Evolutionary conservation across 305 asterid genomes (phyloP), one percentile per base, ranked within the genome.

Genomic region (Rubia balearica): DNA sequence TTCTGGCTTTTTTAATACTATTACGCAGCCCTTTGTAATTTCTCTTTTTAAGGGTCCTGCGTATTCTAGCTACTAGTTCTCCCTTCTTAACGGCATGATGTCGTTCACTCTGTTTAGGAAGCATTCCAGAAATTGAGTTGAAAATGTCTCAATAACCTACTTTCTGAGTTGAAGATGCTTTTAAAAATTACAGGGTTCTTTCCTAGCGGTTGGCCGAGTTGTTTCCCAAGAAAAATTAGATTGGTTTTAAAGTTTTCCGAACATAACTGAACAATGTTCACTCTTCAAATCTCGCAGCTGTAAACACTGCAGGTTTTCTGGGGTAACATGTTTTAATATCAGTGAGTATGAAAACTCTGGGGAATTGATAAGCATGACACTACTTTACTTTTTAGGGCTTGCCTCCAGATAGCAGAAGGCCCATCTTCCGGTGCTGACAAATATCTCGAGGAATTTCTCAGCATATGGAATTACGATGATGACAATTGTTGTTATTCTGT

Each of bases 381-480:
- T 38, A 19, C 33, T 74, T 43, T 71, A 30, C 38, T 17, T 53
- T 42, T 65, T 73, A 92, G 98, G 81, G 87, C 73, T 62, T 88
- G 92, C 76, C 81, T 87, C 75, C 95, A 85, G 78, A 82, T 85
- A 71, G 80, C 85, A 5, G 95, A 87, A 79, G 78, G 83, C 79
- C 82, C 79, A 63, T 76, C 77, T 24, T 61, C 81, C 61, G 75
- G 59, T 80, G 88, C 83, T 78, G 84, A 87, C 77, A 87, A 77
- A 71, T 74, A 73, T 80, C 88, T 92, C 53, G 89, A 83, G 85
- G 98, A 92, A 61, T 92, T 81, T 79, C 83, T 92, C 61, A 57
- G 73, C 81, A 85, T 65, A 76, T 92, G 96, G 96, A 78, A 69
- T 46, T 86, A 75, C 74, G 77, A 71, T 71, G 87, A 82, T 74